These are phyloP conservation scores for Protomyces inundatus DNA, from an alignment of 1,139 yeast genomes.

Conservation along the genomic window DNA sequence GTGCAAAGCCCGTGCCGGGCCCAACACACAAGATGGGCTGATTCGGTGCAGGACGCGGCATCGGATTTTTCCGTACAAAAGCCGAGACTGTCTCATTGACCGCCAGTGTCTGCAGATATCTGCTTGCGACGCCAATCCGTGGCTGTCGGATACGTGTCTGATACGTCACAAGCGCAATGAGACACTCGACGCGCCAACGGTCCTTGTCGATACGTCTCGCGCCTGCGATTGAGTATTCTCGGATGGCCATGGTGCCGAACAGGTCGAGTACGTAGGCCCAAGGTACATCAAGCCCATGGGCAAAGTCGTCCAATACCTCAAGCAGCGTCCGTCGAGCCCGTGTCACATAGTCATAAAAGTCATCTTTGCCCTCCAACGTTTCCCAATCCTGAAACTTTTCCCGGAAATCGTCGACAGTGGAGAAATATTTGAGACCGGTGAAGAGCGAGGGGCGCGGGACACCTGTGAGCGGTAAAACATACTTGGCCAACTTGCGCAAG, in stretches of 20 bases:
- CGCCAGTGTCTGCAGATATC: conserved; percentile 55
- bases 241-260: conserved; percentile 70
- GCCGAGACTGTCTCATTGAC: neutral
- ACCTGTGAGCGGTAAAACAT: conserved; percentile 74
- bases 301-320: conserved; percentile 79
- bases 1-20: conserved; percentile 98
- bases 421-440: conserved; percentile 57
- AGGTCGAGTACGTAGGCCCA: conserved; percentile 66
- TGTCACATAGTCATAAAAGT: conserved; percentile 79
- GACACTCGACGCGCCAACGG: conserved; percentile 47
- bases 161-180: conserved; percentile 81
- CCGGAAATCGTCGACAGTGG: conserved; percentile 57
- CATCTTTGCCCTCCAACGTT: conserved; percentile 58
- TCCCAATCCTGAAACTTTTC: conserved; percentile 74
- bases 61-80: conserved; percentile 29
- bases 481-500: conserved; percentile 62
- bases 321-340: conserved; percentile 82
- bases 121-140: conserved; percentile 78
- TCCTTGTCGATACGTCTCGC: conserved; percentile 27
- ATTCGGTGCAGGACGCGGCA: conserved; percentile 28
- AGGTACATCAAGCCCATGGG: conserved; percentile 60
- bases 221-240: conserved; percentile 80
- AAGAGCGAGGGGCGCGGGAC: conserved; percentile 85
- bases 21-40: conserved; percentile 58
- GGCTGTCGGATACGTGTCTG: conserved; percentile 70